Evolutionary conservation across 352 stramenopile genomes (phyloP).

Genomic region (Phytopythium aichiense): DNA sequence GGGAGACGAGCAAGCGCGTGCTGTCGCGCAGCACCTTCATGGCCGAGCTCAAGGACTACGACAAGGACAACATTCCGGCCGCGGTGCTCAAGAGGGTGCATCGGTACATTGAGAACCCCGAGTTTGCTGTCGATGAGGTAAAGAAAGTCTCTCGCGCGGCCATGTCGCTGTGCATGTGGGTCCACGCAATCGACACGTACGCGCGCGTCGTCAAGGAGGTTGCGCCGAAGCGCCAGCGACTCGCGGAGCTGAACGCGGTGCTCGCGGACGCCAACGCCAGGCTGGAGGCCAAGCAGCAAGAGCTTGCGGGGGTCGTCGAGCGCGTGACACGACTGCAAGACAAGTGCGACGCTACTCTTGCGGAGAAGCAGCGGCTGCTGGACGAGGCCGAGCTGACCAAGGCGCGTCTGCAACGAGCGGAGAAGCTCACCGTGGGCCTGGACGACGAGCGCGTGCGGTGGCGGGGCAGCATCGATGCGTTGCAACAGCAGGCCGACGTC

Average conservation of each 20-base stretch:
- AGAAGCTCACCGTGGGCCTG: slow-evolving; percentile 63
- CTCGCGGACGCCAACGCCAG: slow-evolving; percentile 68
- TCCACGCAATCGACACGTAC: slow-evolving; percentile 83
- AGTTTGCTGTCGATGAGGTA: slow-evolving; percentile 80
- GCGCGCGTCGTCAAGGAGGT: slow-evolving; percentile 72
- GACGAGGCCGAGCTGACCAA: slow-evolving; percentile 62
- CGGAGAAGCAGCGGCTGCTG: slow-evolving; percentile 64
- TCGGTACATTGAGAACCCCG: slow-evolving; percentile 81
- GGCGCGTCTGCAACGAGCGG: slow-evolving; percentile 43
- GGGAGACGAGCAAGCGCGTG: slow-evolving; percentile 81
- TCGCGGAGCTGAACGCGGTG: slow-evolving; percentile 70
- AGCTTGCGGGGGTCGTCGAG: slow-evolving; percentile 49
- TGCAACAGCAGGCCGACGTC: slow-evolving; percentile 36
- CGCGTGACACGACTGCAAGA: slow-evolving; percentile 53
- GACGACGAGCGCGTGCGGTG: slow-evolving; percentile 67
- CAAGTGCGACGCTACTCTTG: slow-evolving; percentile 54
- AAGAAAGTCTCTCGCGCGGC: slow-evolving; percentile 78
- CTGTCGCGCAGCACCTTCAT: slow-evolving; percentile 73
- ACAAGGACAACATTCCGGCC: slow-evolving; percentile 73
- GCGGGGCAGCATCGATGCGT: slow-evolving; percentile 56
- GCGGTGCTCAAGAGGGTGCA: slow-evolving; percentile 66
- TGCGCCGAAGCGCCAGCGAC: slow-evolving; percentile 59
- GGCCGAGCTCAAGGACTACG: slow-evolving; percentile 81
- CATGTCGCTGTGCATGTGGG: slow-evolving; percentile 88
- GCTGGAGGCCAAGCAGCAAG: slow-evolving; percentile 63